Percentiles rank a stretch among this genome's conserved stretches.
phyloP scores from a whole-genome alignment of 2,329 filamentous ascomycete genomes.

The Stylonectria norvegica region DNA sequence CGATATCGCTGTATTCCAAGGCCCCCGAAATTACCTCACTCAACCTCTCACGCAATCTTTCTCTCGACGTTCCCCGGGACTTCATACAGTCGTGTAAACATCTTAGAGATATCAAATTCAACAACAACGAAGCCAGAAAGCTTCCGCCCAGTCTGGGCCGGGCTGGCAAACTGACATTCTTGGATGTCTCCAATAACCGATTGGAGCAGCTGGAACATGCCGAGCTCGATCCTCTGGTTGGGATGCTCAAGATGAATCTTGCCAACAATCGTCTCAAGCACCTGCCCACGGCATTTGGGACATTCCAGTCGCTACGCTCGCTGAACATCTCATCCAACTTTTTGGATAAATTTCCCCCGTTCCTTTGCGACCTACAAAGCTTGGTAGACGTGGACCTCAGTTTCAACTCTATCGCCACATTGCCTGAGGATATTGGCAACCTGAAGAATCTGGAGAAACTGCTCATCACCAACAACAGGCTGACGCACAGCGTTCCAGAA shows the following conservation, averaged over 20 bases:
- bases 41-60: constrained; percentile 89
- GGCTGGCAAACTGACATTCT: constrained; percentile 75
- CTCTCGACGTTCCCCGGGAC: constrained; percentile 88
- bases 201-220: constrained; percentile 84
- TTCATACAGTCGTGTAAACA: constrained; percentile 93
- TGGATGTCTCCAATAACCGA: constrained; percentile 94
- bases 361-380: constrained; percentile 76
- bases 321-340: constrained; percentile 94
- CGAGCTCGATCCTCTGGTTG: constrained; percentile 70
- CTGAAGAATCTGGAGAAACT: constrained; percentile 80
- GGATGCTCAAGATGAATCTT: constrained; percentile 83
- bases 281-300: constrained; percentile 77
- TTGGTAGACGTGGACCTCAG: constrained; percentile 93
- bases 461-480: constrained; percentile 91
- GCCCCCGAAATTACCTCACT: constrained; percentile 90
- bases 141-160: constrained; percentile 80
- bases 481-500: constrained; percentile 70
- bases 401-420: constrained; percentile 81
- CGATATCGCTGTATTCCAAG: constrained; percentile 88
- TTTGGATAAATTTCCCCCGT: constrained; percentile 77
- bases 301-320: constrained; percentile 74
- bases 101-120: constrained; percentile 91
- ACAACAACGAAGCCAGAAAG: constrained; percentile 86
- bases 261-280: constrained; percentile 86
- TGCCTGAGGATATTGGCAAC: constrained; percentile 76